Conservation (phyloP, 164 flowering plant species). For the Nymphaea thermarum region DNA sequence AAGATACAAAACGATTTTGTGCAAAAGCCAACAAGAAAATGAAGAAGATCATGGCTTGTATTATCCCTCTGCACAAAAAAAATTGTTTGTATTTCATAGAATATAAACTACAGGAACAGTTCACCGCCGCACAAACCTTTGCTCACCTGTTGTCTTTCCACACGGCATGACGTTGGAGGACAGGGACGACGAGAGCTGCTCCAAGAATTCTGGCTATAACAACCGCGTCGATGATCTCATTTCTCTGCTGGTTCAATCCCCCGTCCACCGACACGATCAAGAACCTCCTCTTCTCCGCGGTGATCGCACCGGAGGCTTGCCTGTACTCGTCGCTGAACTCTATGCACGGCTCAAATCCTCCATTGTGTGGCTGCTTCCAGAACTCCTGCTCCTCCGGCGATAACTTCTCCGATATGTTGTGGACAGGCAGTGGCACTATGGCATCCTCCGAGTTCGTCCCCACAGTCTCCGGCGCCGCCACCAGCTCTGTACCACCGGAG, state of each 20-base stretch:
- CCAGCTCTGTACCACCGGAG: neutral
- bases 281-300: conserved; percentile 52
- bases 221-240: conserved; percentile 96
- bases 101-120: too few relatives aligned
- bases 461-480: neutral
- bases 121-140: too few relatives aligned
- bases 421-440: too few relatives aligned
- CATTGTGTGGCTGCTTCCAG: conserved; percentile 81
- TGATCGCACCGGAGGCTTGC: conserved; percentile 9
- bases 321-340: conserved; percentile 48
- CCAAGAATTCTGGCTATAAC: conserved; percentile 94
- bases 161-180: conserved; percentile 82
- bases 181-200: conserved; percentile 83
- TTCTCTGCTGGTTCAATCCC: conserved; percentile 95
- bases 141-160: conserved; percentile 94
- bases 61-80: too few relatives aligned
- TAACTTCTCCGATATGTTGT: too few relatives aligned
- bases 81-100: too few relatives aligned
- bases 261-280: conserved; percentile 89
- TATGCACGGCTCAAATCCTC: conserved; percentile 72
- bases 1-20: neutral
- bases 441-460: neutral
- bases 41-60: too few relatives aligned
- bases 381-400: conserved; percentile 19
- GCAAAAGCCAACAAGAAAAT: too few relatives aligned